phyloP scores from a whole-genome alignment of 169 alveolate species.

The Cyclospora cayetanensis region DNA sequence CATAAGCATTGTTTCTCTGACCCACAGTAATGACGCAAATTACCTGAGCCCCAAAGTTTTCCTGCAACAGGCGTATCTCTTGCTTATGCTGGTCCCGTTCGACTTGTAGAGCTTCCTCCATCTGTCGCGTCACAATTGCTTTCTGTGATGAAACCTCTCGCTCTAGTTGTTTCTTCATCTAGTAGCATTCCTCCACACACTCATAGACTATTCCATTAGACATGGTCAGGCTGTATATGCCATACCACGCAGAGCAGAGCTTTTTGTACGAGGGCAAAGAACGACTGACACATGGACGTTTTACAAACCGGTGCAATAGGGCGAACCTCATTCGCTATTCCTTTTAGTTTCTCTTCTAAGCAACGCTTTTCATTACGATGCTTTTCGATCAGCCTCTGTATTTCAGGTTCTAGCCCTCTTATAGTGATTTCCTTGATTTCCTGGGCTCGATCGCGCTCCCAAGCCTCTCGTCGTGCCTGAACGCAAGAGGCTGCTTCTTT shows the following conservation, averaged over 20 bases:
- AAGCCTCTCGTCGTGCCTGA: conserved; percentile 69
- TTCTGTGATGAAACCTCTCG: conserved; percentile 4
- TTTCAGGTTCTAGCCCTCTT: conserved; percentile 68
- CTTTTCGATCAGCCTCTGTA: conserved; percentile 61
- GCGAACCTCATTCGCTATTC: neutral
- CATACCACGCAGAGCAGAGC: no score
- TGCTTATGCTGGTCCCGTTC: conserved; percentile 26
- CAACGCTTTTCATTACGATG: conserved; percentile 50
- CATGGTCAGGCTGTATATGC: no score
- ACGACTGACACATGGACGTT: no score
- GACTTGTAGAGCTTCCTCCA: conserved; percentile 28
- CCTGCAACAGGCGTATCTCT: neutral
- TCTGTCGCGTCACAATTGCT: neutral
- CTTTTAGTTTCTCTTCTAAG: conserved; percentile 34
- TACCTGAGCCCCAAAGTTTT: conserved; percentile 3
- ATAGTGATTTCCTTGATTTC: conserved; percentile 68
- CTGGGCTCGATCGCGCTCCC: conserved; percentile 65
- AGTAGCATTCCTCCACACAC: no score
- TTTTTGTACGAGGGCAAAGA: no score
- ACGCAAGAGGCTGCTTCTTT: no score
- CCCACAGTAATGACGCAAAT: neutral
- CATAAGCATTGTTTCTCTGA: neutral
- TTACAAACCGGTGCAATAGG: no score
- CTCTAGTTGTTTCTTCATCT: conserved; percentile 43
- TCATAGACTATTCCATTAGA: no score